Conservation (phyloP, 371 early-diverging fungal species). For the Syncephalastrum monosporum region DNA sequence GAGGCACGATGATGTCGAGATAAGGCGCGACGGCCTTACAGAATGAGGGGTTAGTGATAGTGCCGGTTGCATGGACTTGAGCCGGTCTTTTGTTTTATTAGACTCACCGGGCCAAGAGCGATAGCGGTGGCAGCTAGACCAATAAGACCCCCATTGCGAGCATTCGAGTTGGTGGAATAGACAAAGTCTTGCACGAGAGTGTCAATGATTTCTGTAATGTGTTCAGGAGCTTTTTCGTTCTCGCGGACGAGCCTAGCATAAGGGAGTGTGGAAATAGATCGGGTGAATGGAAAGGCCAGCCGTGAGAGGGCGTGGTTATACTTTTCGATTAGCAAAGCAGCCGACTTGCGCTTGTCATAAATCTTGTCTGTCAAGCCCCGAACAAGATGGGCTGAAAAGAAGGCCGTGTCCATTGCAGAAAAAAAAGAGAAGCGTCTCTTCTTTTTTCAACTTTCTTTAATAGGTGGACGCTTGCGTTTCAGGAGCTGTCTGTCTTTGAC, state of each 20-base stretch:
- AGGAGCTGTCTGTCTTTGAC: no score
- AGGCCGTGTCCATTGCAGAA: slow-evolving; percentile 24
- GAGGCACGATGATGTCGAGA: slow-evolving; percentile 81
- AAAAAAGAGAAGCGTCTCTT: background rate
- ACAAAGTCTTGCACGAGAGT: slow-evolving; percentile 80
- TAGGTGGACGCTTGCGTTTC: no score
- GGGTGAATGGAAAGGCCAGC: background rate
- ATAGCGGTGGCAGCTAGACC: slow-evolving; percentile 86
- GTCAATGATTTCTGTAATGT: slow-evolving; percentile 64
- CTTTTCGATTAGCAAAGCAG: slow-evolving; percentile 88
- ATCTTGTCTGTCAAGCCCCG: slow-evolving; percentile 79
- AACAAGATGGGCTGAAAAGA: slow-evolving; percentile 30
- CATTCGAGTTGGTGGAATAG: slow-evolving; percentile 73
- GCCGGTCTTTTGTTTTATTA: no score
- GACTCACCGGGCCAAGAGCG: slow-evolving; percentile 73
- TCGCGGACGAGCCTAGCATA: slow-evolving; percentile 61
- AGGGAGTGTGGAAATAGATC: background rate
- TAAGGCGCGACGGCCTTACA: slow-evolving; percentile 61
- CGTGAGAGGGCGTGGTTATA: background rate
- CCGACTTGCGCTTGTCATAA: slow-evolving; percentile 88
- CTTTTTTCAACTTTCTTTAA: no score
- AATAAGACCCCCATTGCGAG: slow-evolving; percentile 91
- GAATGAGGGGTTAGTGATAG: background rate
- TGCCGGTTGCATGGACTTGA: no score
- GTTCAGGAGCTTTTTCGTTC: slow-evolving; percentile 48